These are phyloP conservation scores for Mallotus repandus DNA, from an alignment of 441 rosid species.

Conservation along the genomic window DNA sequence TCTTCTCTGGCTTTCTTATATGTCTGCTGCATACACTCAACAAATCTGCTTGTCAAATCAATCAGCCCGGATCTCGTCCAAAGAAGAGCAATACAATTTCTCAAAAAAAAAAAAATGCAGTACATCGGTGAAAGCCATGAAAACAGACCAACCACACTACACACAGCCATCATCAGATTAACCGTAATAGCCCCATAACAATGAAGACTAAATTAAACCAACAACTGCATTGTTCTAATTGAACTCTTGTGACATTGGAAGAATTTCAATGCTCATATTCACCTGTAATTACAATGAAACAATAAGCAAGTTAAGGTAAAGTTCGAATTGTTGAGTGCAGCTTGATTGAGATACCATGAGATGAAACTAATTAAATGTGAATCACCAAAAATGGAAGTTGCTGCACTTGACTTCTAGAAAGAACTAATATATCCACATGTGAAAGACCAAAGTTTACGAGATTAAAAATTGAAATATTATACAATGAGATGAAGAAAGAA, in stretches of 20 bases:
- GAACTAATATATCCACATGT: not conserved
- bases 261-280: constrained; percentile 98
- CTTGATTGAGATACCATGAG: not conserved
- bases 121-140: too few relatives aligned
- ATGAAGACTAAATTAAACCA: constrained; percentile 96
- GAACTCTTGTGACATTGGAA: constrained; percentile 95
- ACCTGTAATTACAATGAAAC: constrained; percentile 48
- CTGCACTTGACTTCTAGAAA: not conserved
- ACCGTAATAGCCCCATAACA: constrained; percentile 99
- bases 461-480: not conserved
- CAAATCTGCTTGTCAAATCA: too few relatives aligned
- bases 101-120: too few relatives aligned
- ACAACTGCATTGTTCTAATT: constrained; percentile 95
- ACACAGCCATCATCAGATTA: too few relatives aligned
- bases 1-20: too few relatives aligned
- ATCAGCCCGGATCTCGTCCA: too few relatives aligned
- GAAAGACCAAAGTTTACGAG: not conserved
- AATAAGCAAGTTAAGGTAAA: constrained; percentile 12
- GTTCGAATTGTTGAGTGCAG: constrained; percentile 6
- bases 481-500: constrained; percentile 5
- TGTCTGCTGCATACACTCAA: too few relatives aligned
- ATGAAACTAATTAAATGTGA: not conserved
- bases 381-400: not conserved
- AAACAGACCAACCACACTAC: too few relatives aligned
- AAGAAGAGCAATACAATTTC: too few relatives aligned